Base-by-base conservation (phyloP, 306 rosid species). In the Quercus parvula region DNA sequence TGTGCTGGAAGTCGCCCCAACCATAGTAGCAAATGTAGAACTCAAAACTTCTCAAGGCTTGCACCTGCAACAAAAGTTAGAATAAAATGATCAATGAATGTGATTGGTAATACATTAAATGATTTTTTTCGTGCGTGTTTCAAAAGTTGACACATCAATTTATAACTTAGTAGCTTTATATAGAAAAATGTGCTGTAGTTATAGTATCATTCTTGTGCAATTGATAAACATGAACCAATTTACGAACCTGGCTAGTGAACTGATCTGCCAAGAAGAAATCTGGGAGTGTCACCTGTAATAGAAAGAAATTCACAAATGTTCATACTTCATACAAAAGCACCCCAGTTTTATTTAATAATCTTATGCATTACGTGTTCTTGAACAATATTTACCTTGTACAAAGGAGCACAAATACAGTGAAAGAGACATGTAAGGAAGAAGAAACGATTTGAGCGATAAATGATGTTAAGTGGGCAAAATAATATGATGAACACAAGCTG, bases 251-350 rank as follows among this genome's bases (percentile, higher is more conserved):
- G 81, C 96, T 91, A 3, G 96, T 91, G 38, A 91, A 80, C 77
- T 91, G 96, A 86, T 91, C 93, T 58, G 89, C 93, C 90, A 91
- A 85, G 77, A 89, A 86, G 88, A 91, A 91, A 82, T 91, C 96
- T n/a, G 94, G 86, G 71, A 91, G 86, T 73, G 89, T 80, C 58
- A 91, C 96, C 96, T 91, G 86, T 59, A 33, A 30, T n/a, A 56
- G 70, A 76, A 31, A 20, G 44, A 77, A 76, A 62, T 1, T 55
- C 8, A 30, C 69, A 31, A 10, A 17, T 22, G 9, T 84, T 56
- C 14, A 25, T 25, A 25, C 15, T 84, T 56, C 14, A 25, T 25
- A 25, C 15, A 61, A 17, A 5, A 30, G 17, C 67, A 10, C 67
- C 52, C 14, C 52, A 46, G 52, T 46, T 46, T 8, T 8, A 46